Evolutionary conservation across 2,329 filamentous ascomycete genomes (phyloP).

Genomic region (Colletotrichum paranaense): DNA sequence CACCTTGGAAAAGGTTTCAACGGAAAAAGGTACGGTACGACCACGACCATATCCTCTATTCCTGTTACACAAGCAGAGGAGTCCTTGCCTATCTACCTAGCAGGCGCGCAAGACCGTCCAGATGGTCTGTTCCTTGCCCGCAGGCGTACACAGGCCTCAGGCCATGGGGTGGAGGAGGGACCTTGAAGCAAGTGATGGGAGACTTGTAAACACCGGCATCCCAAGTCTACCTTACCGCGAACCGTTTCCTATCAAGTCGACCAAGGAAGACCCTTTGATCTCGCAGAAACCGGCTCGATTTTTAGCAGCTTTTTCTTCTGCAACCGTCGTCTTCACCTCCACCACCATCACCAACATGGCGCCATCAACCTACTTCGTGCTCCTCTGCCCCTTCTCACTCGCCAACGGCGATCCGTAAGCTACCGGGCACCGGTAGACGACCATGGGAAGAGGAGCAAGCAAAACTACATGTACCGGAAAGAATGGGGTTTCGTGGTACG

Average conservation of each 20-base stretch:
- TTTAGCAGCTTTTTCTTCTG: neutral
- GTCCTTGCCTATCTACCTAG: neutral
- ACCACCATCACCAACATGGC: neutral
- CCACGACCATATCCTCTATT: neutral
- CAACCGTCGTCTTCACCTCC: neutral
- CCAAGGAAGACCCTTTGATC: neutral
- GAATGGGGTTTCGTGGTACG: neutral
- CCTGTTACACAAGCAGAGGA: neutral
- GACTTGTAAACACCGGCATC: neutral
- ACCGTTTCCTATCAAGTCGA: neutral
- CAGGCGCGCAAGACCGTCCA: neutral
- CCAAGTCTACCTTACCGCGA: neutral
- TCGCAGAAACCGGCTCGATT: neutral
- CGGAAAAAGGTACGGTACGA: neutral
- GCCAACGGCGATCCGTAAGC: neutral
- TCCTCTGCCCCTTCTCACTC: neutral
- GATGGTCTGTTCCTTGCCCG: slow-evolving; percentile 2
- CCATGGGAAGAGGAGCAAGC: neutral
- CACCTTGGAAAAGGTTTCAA: neutral
- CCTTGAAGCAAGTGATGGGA: neutral
- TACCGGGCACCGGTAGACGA: neutral
- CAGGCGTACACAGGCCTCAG: neutral
- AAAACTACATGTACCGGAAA: neutral
- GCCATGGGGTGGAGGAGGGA: neutral
- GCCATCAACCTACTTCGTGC: neutral